Conservation (phyloP, 78 protist species). For the Chrysochromulina parva region DNA sequence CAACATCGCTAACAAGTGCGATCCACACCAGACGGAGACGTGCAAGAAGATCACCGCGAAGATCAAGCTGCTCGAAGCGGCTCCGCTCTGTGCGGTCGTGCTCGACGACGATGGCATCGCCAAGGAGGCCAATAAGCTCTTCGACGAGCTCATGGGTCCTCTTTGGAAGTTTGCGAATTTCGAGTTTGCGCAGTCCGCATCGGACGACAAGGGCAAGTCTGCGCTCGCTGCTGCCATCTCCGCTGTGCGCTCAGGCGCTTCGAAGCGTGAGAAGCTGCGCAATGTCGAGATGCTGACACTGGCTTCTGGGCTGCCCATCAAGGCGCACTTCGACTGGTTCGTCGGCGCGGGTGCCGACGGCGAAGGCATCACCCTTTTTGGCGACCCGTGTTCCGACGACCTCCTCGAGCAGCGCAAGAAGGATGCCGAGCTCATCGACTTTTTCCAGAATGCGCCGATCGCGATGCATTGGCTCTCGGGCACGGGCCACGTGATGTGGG, state of each 20-base stretch:
- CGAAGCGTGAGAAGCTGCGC: not conserved
- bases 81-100: not conserved
- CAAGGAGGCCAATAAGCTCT: not conserved
- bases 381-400: not conserved
- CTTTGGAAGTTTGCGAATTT: not conserved
- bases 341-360: not conserved
- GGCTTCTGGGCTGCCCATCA: not conserved
- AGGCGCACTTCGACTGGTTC: not conserved
- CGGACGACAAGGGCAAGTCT: not conserved
- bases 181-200: not conserved
- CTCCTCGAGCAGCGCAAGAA: not conserved
- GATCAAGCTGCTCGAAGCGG: too few relatives aligned
- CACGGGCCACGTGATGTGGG: conserved; percentile 41
- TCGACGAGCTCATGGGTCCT: not conserved
- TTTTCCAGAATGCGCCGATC: conserved; percentile 34
- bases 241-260: not conserved
- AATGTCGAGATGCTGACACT: not conserved
- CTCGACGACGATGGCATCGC: not conserved
- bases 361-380: not conserved
- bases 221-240: not conserved
- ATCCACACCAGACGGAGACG: too few relatives aligned
- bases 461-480: conserved; percentile 41
- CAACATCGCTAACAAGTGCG: too few relatives aligned
- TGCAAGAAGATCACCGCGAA: too few relatives aligned
- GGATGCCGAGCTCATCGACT: not conserved